Base-by-base conservation (phyloP, 208 protist genomes). In the Kentomonas sorsogonicus region DNA sequence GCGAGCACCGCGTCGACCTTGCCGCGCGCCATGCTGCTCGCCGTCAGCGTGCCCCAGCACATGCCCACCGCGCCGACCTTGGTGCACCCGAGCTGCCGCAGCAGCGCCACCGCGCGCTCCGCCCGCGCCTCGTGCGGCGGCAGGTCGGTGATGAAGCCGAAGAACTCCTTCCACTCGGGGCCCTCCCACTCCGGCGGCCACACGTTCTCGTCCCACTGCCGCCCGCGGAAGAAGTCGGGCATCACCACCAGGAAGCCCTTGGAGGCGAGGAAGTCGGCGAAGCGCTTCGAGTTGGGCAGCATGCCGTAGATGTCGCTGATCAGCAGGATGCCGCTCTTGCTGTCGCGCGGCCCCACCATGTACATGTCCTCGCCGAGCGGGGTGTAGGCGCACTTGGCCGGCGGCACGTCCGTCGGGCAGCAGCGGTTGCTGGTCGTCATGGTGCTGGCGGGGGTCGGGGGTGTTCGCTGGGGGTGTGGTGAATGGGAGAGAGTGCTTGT, bases 241-340 rank as follows among this genome's bases (percentile, higher is more conserved):
- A 79, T 70, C 36, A 83, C 62, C 4, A 79, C 78, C 13, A 82
- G 64, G 60, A 69, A 83, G 41, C 74, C 77, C 4, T 60, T 45
- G 44, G n/a, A 48, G 18, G 69, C 77, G 7, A 89, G 58, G 11
- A 60, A 10, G 53, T 89, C 82, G 3, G 67, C 60, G 25, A 73
- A 56, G 31, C 58, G 68, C 48, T 74, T 79, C 5, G 75, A 69
- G 63, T 74, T 79, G 36, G 61, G 52, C 23, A 68, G 60, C 27
- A 77, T 66, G 27, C 82, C 74, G 48, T 86, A 86, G 39, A 86
- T 78, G 50, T 89, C 82, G 45, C 56, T 23, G 23, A 77, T 41
- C 22, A 89, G 11, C 1, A 86, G 46, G 2, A 86, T 53, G 22
- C 74, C 82, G 10, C 52, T 58, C 53, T 73, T 77, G 52, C 56